Evolutionary conservation across 768 basidiomycete genomes (phyloP).

Genomic region (Panus rudis): DNA sequence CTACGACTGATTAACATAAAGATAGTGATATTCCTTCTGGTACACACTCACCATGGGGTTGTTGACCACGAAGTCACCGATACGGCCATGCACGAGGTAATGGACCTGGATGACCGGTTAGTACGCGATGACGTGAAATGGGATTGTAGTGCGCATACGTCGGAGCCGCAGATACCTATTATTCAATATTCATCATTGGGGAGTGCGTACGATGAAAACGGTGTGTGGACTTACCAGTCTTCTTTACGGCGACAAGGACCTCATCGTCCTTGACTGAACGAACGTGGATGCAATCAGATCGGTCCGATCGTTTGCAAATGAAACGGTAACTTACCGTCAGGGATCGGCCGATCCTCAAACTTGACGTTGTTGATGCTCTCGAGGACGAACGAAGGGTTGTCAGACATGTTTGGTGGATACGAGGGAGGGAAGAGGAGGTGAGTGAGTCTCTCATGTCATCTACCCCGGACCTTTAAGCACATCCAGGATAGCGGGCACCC

Average conservation of each 20-base stretch:
- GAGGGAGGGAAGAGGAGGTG: constrained; percentile 2
- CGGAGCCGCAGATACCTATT: constrained; percentile 85
- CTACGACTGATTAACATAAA: constrained; percentile 30
- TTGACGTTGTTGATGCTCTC: constrained; percentile 58
- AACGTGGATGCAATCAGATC: constrained; percentile 2
- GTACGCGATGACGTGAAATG: constrained; percentile 5
- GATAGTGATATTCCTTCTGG: constrained; percentile 1
- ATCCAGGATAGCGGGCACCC: too few species aligned
- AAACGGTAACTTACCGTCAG: constrained; percentile 43
- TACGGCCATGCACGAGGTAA: constrained; percentile 71
- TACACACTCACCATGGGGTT: constrained; percentile 59
- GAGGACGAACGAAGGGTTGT: constrained; percentile 78
- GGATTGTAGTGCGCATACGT: constrained; percentile 39
- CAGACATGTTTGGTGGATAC: constrained; percentile 40
- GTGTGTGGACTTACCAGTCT: constrained; percentile 56
- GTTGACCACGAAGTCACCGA: constrained; percentile 73
- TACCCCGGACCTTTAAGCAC: too few species aligned
- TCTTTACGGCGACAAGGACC: constrained; percentile 85
- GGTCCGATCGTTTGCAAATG: not conserved
- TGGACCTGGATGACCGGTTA: constrained; percentile 53
- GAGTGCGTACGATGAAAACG: too few species aligned
- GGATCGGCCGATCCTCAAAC: constrained; percentile 72
- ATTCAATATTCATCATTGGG: too few species aligned
- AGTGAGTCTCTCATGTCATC: too few species aligned
- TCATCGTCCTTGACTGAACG: constrained; percentile 58